Percentiles rank a stretch among this genome's conserved stretches.
Conservation (phyloP, 805 yeast genomes). For the Zygotorulaspora danielsina region DNA sequence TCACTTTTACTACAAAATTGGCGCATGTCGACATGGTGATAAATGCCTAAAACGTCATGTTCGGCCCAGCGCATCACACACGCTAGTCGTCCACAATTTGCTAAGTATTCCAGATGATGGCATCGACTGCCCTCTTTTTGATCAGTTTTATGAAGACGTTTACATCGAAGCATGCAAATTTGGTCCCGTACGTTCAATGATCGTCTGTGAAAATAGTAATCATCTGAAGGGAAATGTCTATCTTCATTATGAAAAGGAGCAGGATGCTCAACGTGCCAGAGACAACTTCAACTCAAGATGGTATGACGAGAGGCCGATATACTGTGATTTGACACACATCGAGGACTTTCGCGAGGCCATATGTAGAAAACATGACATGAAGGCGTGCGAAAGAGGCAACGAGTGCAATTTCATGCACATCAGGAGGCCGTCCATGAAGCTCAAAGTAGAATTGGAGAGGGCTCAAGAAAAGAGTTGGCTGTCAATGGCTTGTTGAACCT, state of each 20-base stretch:
- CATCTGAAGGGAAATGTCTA: slow-evolving; percentile 87
- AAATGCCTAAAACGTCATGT: slow-evolving; percentile 73
- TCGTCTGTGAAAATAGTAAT: slow-evolving; percentile 78
- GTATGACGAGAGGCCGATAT: slow-evolving; percentile 76
- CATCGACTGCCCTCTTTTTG: slow-evolving; percentile 46
- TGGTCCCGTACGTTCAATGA: slow-evolving; percentile 55
- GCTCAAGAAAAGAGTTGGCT: slow-evolving; percentile 37
- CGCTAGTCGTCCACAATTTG: slow-evolving; percentile 47
- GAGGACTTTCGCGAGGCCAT: slow-evolving; percentile 62
- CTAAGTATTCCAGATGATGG: slow-evolving; percentile 65
- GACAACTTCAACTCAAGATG: slow-evolving; percentile 69
- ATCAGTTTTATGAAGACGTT: slow-evolving; percentile 65
- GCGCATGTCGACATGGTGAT: slow-evolving; percentile 92
- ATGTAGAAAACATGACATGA: slow-evolving; percentile 65
- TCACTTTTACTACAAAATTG: slow-evolving; percentile 72
- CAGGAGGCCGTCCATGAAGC: slow-evolving; percentile 46
- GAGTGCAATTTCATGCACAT: slow-evolving; percentile 86
- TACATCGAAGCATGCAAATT: slow-evolving; percentile 54
- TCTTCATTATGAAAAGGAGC: slow-evolving; percentile 51
- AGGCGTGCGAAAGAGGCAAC: slow-evolving; percentile 71
- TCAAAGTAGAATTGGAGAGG: slow-evolving; percentile 41
- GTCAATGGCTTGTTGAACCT: too few species aligned
- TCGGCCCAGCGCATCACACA: slow-evolving; percentile 59
- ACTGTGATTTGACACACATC: slow-evolving; percentile 76
- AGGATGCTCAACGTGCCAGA: slow-evolving; percentile 58